A percentile compares a stretch with the other conserved stretches of the same genome.
Evolutionary conservation across 2,329 filamentous ascomycete genomes (phyloP).

Genomic region (Penicillium sp.): DNA sequence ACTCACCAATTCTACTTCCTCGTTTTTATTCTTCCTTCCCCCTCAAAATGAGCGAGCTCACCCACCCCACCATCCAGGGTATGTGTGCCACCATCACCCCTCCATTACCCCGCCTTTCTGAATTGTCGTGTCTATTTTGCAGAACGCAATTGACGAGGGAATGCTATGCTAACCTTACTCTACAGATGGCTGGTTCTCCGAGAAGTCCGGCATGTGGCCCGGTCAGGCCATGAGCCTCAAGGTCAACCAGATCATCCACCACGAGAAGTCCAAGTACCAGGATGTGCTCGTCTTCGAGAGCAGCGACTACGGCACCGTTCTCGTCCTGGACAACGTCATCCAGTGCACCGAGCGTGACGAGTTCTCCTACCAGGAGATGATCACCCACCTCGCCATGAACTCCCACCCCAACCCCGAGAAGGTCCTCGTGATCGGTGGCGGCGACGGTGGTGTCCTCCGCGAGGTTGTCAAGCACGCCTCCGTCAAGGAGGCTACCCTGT

Average conservation of each 20-base stretch:
- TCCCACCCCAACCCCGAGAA: constrained; percentile 97
- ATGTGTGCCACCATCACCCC: constrained; percentile 28
- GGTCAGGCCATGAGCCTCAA: constrained; percentile 98
- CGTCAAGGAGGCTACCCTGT: constrained; percentile 92
- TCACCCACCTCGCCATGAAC: constrained; percentile 97
- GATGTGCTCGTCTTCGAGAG: constrained; percentile 99
- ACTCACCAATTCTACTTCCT: constrained; percentile 14
- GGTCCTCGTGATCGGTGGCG: constrained; percentile 95
- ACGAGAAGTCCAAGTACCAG: constrained; percentile 99
- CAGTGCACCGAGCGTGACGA: constrained; percentile 98
- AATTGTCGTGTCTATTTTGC: constrained; percentile 1
- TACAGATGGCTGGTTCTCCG: constrained; percentile 98
- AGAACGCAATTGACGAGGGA: background rate
- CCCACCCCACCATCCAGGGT: constrained; percentile 75
- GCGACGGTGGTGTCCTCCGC: constrained; percentile 93
- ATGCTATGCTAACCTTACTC: constrained; percentile 15
- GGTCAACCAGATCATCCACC: constrained; percentile 96
- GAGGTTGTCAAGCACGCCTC: constrained; percentile 99
- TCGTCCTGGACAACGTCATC: constrained; percentile 98
- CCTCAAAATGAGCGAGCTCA: constrained; percentile 63
- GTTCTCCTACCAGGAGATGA: constrained; percentile 99
- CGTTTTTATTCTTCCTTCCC: constrained; percentile 18
- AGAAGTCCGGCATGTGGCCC: constrained; percentile 98
- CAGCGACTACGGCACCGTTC: constrained; percentile 90
- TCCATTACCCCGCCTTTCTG: constrained; percentile 19